These are phyloP conservation scores for Forsythia suspensa DNA, from an alignment of 257 asterid genomes.

Conservation along the genomic window DNA sequence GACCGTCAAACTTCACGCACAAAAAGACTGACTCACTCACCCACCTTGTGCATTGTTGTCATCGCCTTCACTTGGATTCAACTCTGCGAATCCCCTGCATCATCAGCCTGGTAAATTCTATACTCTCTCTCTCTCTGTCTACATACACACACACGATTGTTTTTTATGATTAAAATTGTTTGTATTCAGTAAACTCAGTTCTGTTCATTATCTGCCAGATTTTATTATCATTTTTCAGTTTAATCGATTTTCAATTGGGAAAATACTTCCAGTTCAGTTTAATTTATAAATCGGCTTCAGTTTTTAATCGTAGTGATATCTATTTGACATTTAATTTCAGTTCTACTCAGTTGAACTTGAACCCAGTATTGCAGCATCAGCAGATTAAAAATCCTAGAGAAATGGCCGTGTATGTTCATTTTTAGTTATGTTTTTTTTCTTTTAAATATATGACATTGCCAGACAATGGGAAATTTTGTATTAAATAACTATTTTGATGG, in stretches of 20 bases:
- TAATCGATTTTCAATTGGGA: not conserved
- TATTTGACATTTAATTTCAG: constrained; percentile 14
- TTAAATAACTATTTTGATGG: constrained; percentile 28
- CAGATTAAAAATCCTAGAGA: constrained; percentile 20
- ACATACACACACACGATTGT: not conserved
- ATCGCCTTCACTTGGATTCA: not conserved
- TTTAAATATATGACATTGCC: not conserved
- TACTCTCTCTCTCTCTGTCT: not conserved
- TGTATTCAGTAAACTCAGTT: not conserved
- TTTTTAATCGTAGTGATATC: not conserved
- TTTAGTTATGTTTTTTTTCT: not conserved
- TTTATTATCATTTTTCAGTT: not conserved
- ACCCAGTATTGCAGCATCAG: constrained; percentile 5
- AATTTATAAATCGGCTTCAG: not conserved
- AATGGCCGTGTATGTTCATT: constrained; percentile 53
- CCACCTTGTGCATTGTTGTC: not conserved
- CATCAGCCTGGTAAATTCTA: not conserved
- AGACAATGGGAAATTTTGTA: constrained; percentile 10
- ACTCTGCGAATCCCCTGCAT: not conserved
- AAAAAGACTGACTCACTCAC: not conserved
- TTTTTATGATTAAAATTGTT: not conserved
- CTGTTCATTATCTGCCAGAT: not conserved
- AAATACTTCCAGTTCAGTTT: not conserved
- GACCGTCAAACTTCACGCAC: not conserved
- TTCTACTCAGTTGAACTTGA: constrained; percentile 25